Conservation (phyloP, 2,329 filamentous ascomycete species). For the Aspergillus sp. region DNA sequence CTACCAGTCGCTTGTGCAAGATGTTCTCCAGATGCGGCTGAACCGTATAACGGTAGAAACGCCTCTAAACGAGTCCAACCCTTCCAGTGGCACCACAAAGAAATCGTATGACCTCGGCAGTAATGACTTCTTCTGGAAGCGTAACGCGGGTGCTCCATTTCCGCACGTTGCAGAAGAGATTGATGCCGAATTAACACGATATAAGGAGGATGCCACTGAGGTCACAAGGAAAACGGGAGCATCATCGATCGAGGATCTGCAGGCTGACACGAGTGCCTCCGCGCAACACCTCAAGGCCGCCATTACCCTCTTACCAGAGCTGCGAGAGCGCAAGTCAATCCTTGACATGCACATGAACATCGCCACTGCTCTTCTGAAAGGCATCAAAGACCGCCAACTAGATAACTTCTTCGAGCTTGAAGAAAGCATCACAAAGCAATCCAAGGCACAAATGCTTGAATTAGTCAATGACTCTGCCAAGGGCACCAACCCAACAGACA, state of each 20-base stretch:
- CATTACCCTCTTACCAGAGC: conserved; percentile 86
- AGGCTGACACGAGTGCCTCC: conserved; percentile 83
- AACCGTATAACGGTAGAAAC: conserved; percentile 94
- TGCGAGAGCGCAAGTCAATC: conserved; percentile 86
- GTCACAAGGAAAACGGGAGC: conserved; percentile 95
- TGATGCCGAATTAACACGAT: conserved; percentile 86
- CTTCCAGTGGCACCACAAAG: conserved; percentile 73
- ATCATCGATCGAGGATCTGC: conserved; percentile 86
- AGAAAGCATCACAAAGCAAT: conserved; percentile 88
- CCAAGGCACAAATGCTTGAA: conserved; percentile 83
- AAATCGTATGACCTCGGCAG: conserved; percentile 86
- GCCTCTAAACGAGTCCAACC: conserved; percentile 73
- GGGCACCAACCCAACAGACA: conserved; percentile 81
- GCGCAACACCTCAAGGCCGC: conserved; percentile 95
- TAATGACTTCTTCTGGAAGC: conserved; percentile 95
- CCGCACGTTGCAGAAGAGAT: conserved; percentile 96
- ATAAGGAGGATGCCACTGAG: conserved; percentile 91
- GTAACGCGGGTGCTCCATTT: conserved; percentile 87
- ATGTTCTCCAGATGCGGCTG: conserved; percentile 75
- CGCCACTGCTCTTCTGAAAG: conserved; percentile 72
- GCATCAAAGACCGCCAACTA: conserved; percentile 91
- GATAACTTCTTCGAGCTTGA: conserved; percentile 97
- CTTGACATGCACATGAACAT: conserved; percentile 99
- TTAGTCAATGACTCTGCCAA: conserved; percentile 78
- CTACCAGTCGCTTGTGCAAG: conserved; percentile 80